These are phyloP conservation scores for Populus deltoides DNA, from an alignment of 345 rosid genomes.

Conservation along the genomic window DNA sequence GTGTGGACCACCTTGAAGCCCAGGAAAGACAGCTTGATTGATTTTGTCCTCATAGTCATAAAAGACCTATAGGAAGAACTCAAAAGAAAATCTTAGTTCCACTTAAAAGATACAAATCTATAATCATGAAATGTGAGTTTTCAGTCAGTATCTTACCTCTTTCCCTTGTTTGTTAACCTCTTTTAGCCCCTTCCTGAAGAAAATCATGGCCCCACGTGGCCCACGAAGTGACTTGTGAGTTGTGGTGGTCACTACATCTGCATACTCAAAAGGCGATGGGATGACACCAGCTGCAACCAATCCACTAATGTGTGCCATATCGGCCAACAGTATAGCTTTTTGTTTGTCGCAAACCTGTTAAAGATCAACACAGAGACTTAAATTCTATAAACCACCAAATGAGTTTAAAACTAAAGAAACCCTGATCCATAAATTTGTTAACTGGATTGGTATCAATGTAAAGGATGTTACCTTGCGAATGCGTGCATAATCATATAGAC, in stretches of 20 bases:
- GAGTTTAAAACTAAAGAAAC: slow-evolving; percentile 1
- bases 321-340: slow-evolving; percentile 86
- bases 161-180: slow-evolving; percentile 91
- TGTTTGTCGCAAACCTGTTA: slow-evolving; percentile 95
- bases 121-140: neutral
- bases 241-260: slow-evolving; percentile 96
- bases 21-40: slow-evolving; percentile 97
- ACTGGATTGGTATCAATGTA: neutral
- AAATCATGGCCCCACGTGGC: slow-evolving; percentile 99
- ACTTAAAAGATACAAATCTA: neutral
- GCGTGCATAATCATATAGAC: slow-evolving; percentile 86
- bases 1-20: slow-evolving; percentile 99
- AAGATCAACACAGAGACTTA: slow-evolving; percentile 1
- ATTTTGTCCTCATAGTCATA: slow-evolving; percentile 96
- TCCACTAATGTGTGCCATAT: slow-evolving; percentile 99
- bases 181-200: slow-evolving; percentile 90
- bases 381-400: slow-evolving; percentile 7
- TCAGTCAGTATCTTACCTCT: slow-evolving; percentile 50
- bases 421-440: slow-evolving; percentile 1
- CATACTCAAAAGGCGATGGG: slow-evolving; percentile 98
- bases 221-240: slow-evolving; percentile 99
- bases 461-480: slow-evolving; percentile 67
- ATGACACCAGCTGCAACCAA: slow-evolving; percentile 92
- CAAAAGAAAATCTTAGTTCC: slow-evolving; percentile 7
- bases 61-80: slow-evolving; percentile 48